Evolutionary conservation across 208 protist species (phyloP), one percentile per base, ranked within the genome.

Genomic region (Herpetomonas tarakana): DNA sequence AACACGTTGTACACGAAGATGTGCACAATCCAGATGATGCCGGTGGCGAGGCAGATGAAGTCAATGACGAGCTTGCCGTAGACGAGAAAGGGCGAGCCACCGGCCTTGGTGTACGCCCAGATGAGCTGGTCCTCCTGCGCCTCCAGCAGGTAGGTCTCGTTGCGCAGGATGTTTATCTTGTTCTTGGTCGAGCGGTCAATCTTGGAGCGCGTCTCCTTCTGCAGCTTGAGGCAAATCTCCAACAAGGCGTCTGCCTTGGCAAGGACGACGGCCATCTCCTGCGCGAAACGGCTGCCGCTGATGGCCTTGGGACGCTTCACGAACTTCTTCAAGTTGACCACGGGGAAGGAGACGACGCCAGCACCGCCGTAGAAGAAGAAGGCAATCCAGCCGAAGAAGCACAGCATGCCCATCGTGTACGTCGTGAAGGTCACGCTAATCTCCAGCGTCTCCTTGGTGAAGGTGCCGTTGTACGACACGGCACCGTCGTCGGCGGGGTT

Each of bases 361-460:
- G 96, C 78, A 12, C 94, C 92, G 24, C 93, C 93, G 64, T 98
- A 98, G 22, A 98, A 65, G 27, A 95, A 76, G 62, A 98, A 94
- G 41, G 92, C 58, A 41, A 98, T 66, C 87, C 89, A 97, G 21
- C 92, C 87, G 61, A 94, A 56, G 58, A 88, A 77, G 62, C 81
- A 85, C 26, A 94, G 38, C 58, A 94, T 71, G 22, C 83, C 92
- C 11, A 96, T 77, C 25, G 63, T 53, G 65, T 97, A 97, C 19
- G 88, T 91, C n/a, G 78, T 79, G 61, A 89, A 74, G 55, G 68
- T 77, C 2, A 92, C 78, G 2, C 55, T 24, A 29, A 96, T 58
- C 29, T 67, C 62, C 18, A 87, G 21, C 9, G 52, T 60, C 18
- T 66, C 55, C 1, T 25, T 71, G 0, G 24, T 70, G 45, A 58